A percentile compares a stretch with the other conserved stretches of the same genome.
Conservation (phyloP, 2,329 filamentous ascomycete genomes). For the Alternaria brassicae region DNA sequence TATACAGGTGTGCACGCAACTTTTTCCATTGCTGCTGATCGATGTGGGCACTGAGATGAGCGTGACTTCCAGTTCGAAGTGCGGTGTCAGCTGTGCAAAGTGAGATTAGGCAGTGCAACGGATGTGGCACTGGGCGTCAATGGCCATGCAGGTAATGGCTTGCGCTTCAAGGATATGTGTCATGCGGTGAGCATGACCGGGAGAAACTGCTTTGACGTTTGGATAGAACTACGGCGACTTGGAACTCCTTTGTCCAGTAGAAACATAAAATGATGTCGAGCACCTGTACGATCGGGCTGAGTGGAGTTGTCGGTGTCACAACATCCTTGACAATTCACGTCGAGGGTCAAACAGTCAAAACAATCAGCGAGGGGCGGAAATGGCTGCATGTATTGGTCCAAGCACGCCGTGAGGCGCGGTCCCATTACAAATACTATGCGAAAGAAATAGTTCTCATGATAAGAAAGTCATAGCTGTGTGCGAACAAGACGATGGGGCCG, state of each 20-base stretch:
- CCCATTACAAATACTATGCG: neutral
- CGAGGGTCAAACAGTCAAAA: neutral
- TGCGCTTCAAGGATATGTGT: neutral
- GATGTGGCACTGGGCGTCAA: neutral
- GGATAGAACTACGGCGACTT: neutral
- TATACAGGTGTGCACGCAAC: conserved; percentile 5
- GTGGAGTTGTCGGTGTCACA: neutral
- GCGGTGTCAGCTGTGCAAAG: neutral
- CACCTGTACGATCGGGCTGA: neutral
- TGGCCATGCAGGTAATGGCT: neutral
- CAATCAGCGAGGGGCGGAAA: neutral
- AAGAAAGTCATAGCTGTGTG: neutral
- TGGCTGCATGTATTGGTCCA: neutral
- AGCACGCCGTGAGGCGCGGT: neutral
- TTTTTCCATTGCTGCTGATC: conserved; percentile 10
- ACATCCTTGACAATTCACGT: neutral
- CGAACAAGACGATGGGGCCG: neutral
- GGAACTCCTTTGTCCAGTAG: neutral
- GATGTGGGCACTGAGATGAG: neutral
- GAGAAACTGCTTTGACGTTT: neutral
- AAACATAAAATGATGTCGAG: neutral
- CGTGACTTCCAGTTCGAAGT: neutral
- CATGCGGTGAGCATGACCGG: neutral
- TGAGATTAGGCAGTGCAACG: neutral
- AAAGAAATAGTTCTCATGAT: neutral